Base-by-base conservation (phyloP, 495 filamentous ascomycete genomes). In the Sabuloglossum arenarium region DNA sequence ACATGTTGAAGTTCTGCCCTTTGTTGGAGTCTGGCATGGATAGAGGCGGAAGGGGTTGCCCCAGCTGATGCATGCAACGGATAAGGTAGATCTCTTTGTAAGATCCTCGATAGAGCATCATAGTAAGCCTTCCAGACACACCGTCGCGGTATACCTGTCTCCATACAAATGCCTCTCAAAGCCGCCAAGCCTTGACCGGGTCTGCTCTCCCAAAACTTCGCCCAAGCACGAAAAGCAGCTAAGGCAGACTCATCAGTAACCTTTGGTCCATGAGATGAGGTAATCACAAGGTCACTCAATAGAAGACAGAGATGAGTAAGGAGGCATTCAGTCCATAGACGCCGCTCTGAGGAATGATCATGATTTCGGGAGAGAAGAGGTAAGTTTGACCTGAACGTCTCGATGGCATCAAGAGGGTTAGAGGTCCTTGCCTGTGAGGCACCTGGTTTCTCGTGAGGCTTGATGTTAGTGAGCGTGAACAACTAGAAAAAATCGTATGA, bases 61-160 rank as follows among this genome's bases (percentile, higher is more conserved):
- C 30, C 64, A 57, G 54, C 24, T 25, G 21, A 3, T 24, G 27
- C 49, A 24, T 58, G 56, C 16, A 57, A 32, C 32, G 56, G 57
- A 61, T 64, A 61, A 54, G 70, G 69, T 43, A 74, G 62, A 58
- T 70, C 74, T 53, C 72, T 62, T 59, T 78, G 77, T 29, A 84
- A 60, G 16, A 84, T 73, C n/a, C 66, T 67, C 6, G 86, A 89
- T 24, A 94, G 68, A 1, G 80, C 74, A 56, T 74, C 70, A 63
- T 93, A 94, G 63, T 95, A 94, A 52, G 80, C 75, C 62, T 77
- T 80, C 87, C 86, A 95, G 14, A 89, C 73, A 34, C 72, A 67
- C 58, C 80, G 69, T 59, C 77, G 71, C 60, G 71, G 69, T 60
- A 75, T 66, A n/a, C 61, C 63, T 30, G 53, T 45, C 46, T 62